Conservation (phyloP, 768 basidiomycete genomes). For the Termitomyces sp. region DNA sequence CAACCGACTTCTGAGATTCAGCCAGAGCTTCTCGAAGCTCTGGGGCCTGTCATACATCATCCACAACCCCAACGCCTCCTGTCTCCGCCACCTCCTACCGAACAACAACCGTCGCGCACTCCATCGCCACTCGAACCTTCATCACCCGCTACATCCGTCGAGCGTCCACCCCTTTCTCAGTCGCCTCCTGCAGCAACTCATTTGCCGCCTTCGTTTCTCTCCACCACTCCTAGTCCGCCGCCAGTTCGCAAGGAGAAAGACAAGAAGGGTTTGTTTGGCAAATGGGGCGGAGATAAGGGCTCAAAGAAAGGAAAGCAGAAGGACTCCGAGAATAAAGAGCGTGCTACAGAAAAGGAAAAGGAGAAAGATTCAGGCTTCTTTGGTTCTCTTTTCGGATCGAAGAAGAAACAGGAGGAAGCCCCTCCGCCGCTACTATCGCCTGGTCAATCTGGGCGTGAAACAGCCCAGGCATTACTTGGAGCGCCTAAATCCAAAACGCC, state of each 20-base stretch:
- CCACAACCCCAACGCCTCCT: slow-evolving; percentile 60
- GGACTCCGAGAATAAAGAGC: slow-evolving; percentile 12
- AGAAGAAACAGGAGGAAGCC: slow-evolving; percentile 77
- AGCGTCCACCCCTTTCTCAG: slow-evolving; percentile 22
- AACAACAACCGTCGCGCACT: slow-evolving; percentile 44
- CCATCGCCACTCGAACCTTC: slow-evolving; percentile 51
- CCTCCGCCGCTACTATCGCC: slow-evolving; percentile 27
- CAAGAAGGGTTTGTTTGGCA: slow-evolving; percentile 63
- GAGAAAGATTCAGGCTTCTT: slow-evolving; percentile 87
- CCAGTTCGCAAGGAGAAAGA: slow-evolving; percentile 65
- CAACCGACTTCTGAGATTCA: slow-evolving; percentile 25
- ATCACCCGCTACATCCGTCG: slow-evolving; percentile 19
- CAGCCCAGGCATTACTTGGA: slow-evolving; percentile 84
- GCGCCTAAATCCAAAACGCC: slow-evolving; percentile 76
- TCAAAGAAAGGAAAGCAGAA: slow-evolving; percentile 44
- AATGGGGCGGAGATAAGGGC: slow-evolving; percentile 67
- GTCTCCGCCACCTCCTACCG: slow-evolving; percentile 35
- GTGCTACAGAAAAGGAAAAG: slow-evolving; percentile 43
- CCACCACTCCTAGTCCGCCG: slow-evolving; percentile 28
- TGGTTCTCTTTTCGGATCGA: slow-evolving; percentile 85
- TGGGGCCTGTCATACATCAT: slow-evolving; percentile 53
- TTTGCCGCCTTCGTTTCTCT: slow-evolving; percentile 25
- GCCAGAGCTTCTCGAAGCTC: slow-evolving; percentile 29
- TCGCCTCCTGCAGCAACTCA: slow-evolving; percentile 17
- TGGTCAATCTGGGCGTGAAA: slow-evolving; percentile 69